Evolutionary conservation across 2,329 filamentous ascomycete species (phyloP).

Genomic region (Monosporascus sp.): DNA sequence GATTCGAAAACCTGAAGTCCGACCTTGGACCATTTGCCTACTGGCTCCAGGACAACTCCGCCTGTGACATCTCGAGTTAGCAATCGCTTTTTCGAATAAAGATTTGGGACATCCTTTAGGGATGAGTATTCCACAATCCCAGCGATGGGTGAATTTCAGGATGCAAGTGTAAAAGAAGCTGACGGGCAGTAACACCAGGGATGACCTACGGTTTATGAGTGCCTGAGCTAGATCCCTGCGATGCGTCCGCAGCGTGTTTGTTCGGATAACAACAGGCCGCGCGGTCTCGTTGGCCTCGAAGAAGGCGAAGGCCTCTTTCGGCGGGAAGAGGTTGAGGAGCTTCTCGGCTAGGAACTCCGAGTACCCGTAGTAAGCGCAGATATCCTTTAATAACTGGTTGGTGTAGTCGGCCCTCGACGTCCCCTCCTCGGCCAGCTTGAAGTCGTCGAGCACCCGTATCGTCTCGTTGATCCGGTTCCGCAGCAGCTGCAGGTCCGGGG

Average conservation of each 20-base stretch:
- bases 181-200: background rate
- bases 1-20: conserved; percentile 95
- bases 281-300: conserved; percentile 98
- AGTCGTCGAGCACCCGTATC: conserved; percentile 84
- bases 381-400: conserved; percentile 78
- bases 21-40: conserved; percentile 98
- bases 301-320: conserved; percentile 92
- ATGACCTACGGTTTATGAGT: conserved; percentile 24
- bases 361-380: conserved; percentile 96
- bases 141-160: no score
- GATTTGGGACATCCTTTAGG: no score
- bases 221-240: conserved; percentile 81
- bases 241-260: conserved; percentile 82
- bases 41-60: conserved; percentile 90
- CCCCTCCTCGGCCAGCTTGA: conserved; percentile 74
- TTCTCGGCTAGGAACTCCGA: conserved; percentile 93
- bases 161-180: no score
- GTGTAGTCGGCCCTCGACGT: conserved; percentile 86
- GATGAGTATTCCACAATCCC: no score
- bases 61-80: conserved; percentile 64
- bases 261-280: conserved; percentile 90
- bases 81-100: background rate
- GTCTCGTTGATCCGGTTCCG: conserved; percentile 88
- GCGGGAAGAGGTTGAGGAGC: conserved; percentile 86
- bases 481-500: conserved; percentile 85